These are phyloP conservation scores for Magnaporthiopsis poae DNA, from an alignment of 2,329 filamentous ascomycete genomes.

Conservation along the genomic window DNA sequence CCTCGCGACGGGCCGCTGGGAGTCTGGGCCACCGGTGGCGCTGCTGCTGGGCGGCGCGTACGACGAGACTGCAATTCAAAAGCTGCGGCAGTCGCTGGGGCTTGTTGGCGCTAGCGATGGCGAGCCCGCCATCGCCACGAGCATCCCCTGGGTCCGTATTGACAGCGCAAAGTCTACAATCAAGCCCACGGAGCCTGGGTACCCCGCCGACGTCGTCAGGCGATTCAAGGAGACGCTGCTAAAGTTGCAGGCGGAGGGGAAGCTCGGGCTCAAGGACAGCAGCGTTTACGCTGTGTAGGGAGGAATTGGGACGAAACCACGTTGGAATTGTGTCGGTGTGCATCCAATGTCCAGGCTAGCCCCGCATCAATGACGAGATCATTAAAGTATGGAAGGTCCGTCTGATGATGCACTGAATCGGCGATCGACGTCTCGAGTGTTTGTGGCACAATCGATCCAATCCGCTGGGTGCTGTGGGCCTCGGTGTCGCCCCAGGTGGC, in stretches of 20 bases:
- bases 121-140: background rate
- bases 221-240: background rate
- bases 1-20: conserved; percentile 13
- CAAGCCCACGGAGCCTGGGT: background rate
- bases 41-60: conserved; percentile 19
- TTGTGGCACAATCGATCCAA: too few relatives aligned
- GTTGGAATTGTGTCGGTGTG: too few relatives aligned
- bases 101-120: background rate
- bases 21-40: conserved; percentile 11
- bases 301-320: too few relatives aligned
- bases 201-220: background rate
- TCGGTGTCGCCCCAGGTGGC: too few relatives aligned
- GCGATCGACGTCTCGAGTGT: too few relatives aligned
- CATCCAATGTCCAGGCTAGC: too few relatives aligned
- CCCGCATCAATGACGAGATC: too few relatives aligned
- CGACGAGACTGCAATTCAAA: conserved; percentile 13
- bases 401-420: too few relatives aligned
- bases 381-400: too few relatives aligned
- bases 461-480: too few relatives aligned
- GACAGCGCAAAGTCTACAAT: conserved; percentile 3
- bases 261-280: background rate
- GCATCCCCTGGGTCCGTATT: conserved; percentile 3
- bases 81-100: conserved; percentile 6
- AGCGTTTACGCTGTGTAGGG: background rate
- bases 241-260: background rate